Base-by-base conservation (phyloP, 1,284 basidiomycete genomes). In the Wolfiporia cocos region DNA sequence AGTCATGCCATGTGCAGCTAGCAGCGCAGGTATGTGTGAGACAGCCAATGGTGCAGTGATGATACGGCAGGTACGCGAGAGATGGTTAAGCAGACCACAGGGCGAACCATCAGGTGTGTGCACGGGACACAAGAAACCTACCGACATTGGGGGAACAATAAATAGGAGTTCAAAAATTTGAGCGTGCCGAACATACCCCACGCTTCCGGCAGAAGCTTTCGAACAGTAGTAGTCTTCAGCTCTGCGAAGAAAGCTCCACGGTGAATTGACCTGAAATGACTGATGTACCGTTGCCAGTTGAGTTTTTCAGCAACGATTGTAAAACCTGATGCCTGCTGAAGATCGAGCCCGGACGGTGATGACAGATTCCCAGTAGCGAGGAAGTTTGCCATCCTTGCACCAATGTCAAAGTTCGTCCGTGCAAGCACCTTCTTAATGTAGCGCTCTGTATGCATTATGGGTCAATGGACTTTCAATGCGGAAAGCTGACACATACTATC, bases 211-310 rank as follows among this genome's bases (percentile, higher is more conserved):
- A 99, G 71, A 47, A 99, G 71, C 66, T 99, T 99, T 56, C 96
- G 87, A 37, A 99, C 96, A 18, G 93, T 86, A 0, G 96, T 99
- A 1, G 96, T 99, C 73, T 99, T 99, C 48, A 99, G 79, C 63
- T 99, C 94, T 18, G 95, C 92, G 61, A 99, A 99, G 80, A 99
- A 99, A 33, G 96, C 93, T 66, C 96, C 96, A 69, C 96, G 89
- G 68, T 99, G 96, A 33, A 99, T 94, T 63, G 91, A 97, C 43
- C 96, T 78, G 74, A 99, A 99, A 68, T 99, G 96, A 56, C 89
- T 89, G 62, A 99, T 92, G 66, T 98, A 99, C 36, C 96, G 92
- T 59, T 90, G 88, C 80, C 95, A 99, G 66, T 99, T 99, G 50
- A 99, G 76, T 68, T 99, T 99, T 68, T 99, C 96, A 2, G 95